Evolutionary conservation across 2,329 filamentous ascomycete species (phyloP), one percentile per base, ranked within the genome.

Genomic region (Didymella sp.): DNA sequence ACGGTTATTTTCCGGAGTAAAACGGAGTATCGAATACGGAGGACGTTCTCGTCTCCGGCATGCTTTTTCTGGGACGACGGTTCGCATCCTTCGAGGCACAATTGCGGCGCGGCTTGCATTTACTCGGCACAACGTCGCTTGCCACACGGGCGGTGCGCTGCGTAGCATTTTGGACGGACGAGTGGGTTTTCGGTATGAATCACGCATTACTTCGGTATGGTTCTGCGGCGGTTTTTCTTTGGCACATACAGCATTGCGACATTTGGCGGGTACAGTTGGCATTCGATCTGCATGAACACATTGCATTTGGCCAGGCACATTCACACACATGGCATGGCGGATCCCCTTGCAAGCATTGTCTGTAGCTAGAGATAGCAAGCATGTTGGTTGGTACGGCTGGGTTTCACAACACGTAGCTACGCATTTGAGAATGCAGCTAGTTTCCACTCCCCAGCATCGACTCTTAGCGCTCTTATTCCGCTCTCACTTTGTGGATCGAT

Each of bases 361-460:
- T 48, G 48, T 57, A 57, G 48, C 48, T 52, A 52, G 54, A 44
- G 43, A 45, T 48, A 52, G 25, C 44, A 43, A 38, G 54, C 44
- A 48, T 52, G 38, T 25, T 40, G 43, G 42, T 47, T 51, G 53
- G 47, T 41, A 33, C 13, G 48, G 19, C 59, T 63, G 61, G 46
- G 51, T 62, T 62, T 50, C 63, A 62, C 63, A 64, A 70, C 66
- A 67, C 64, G 63, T 67, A 68, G 58, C 47, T 59, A 52, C 59
- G 60, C 62, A 59, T 41, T 41, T 43, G 46, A 49, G 22, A 61
- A 62, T 55, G 60, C 59, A 62, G 44, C 45, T 48, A 47, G 30
- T 49, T 58, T 41, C 61, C 59, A 58, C 62, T 65, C 56, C 51
- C 35, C 56, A 56, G 33, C 43, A 43, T 43, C 38, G 38, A 48